Conservation (phyloP, 495 filamentous ascomycete species). For the Annulohypoxylon bovei region DNA sequence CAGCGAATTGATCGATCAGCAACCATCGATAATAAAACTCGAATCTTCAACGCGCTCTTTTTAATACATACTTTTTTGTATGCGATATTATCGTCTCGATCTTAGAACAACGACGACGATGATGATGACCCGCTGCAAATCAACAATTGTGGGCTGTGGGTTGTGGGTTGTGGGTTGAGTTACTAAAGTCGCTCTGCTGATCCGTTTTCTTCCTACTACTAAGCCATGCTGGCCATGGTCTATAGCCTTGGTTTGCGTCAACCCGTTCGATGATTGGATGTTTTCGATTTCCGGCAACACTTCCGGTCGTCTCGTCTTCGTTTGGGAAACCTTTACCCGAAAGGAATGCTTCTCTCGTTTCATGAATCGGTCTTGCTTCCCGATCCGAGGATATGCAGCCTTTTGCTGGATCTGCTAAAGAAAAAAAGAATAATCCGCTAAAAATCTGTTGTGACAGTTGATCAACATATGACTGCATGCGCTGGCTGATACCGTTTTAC, state of each 20-base stretch:
- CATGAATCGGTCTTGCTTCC: conserved; percentile 42
- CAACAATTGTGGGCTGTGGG: conserved; percentile 23
- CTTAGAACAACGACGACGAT: conserved; percentile 18
- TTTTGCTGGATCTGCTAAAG: conserved; percentile 31
- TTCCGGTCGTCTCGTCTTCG: conserved; percentile 43
- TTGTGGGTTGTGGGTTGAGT: no score
- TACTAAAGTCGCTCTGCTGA: conserved; percentile 11
- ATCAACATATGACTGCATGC: conserved; percentile 30
- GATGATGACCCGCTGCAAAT: conserved; percentile 17
- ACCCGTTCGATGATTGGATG: conserved; percentile 28
- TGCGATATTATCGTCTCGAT: conserved; percentile 22
- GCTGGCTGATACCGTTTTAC: conserved; percentile 29
- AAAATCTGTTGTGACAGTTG: conserved; percentile 31
- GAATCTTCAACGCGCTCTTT: conserved; percentile 11
- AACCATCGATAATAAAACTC: conserved; percentile 14
- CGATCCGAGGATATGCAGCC: conserved; percentile 37
- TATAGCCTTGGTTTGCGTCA: conserved; percentile 16
- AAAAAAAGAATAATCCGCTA: conserved; percentile 2
- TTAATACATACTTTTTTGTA: neutral
- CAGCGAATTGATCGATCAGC: neutral
- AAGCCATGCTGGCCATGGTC: conserved; percentile 20
- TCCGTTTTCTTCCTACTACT: conserved; percentile 20
- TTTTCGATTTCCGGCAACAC: conserved; percentile 26
- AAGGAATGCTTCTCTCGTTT: conserved; percentile 42
- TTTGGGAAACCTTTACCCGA: conserved; percentile 40